phyloP scores from a whole-genome alignment of 2,329 filamentous ascomycete species.

The Cladosporium sp. region DNA sequence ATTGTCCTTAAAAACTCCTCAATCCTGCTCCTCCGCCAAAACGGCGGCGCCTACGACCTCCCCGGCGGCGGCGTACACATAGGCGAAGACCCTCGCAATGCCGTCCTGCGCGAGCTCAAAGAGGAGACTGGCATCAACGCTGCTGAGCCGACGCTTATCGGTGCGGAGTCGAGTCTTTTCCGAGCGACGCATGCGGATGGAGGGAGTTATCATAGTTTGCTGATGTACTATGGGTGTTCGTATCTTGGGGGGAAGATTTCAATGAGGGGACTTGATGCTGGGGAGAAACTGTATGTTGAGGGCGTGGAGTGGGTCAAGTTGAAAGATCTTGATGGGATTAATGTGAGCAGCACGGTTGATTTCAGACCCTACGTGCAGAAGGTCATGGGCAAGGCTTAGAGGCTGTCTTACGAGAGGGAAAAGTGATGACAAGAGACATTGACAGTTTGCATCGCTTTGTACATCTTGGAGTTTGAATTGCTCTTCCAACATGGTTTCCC shows the following conservation, averaged over 20 bases:
- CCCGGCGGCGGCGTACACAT: constrained; percentile 12
- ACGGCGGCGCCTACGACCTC: constrained; percentile 7
- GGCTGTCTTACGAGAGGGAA: too few species aligned
- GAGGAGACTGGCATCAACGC: constrained; percentile 12
- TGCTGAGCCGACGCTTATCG: not conserved
- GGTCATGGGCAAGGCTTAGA: not conserved
- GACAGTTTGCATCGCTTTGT: too few species aligned
- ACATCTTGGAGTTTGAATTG: too few species aligned
- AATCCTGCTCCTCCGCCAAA: constrained; percentile 6
- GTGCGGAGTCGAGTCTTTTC: constrained; percentile 12
- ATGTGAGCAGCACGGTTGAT: constrained; percentile 11
- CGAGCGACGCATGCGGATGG: constrained; percentile 3
- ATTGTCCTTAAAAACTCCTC: constrained; percentile 6
- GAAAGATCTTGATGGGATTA: constrained; percentile 3
- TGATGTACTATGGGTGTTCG: constrained; percentile 11
- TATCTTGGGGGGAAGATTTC: constrained; percentile 8
- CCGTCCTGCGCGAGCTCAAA: constrained; percentile 9
- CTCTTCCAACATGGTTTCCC: not conserved
- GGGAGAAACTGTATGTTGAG: constrained; percentile 6
- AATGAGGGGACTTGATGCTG: not conserved
- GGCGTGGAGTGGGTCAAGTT: constrained; percentile 11
- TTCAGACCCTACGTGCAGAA: not conserved
- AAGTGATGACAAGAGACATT: too few species aligned
- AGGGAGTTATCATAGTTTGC: constrained; percentile 9
- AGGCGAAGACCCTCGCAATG: constrained; percentile 11